Base-by-base conservation (phyloP, 179 eudicot genomes). In the Patellifolia procumbens region DNA sequence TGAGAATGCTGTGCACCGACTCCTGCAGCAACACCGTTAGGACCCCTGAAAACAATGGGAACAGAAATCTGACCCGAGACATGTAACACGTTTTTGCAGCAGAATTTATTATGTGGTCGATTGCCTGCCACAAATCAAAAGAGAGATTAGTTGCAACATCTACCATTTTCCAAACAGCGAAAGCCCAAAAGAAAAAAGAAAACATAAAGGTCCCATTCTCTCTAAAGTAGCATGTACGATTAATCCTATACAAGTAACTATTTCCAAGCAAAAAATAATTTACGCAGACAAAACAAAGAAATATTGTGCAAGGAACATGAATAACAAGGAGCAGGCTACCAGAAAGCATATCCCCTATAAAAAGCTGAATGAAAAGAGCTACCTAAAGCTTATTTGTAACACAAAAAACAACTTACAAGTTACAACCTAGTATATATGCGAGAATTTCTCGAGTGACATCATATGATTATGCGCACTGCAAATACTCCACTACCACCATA, bases 1-100 rank as follows among this genome's bases (percentile, higher is more conserved):
- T 94, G 97, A 61, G 98, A 94, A 83, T 94, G 97, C 72, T 94
- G 97, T 53, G 98, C 97, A 74, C 97, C 97, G 84, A 94, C 98
- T 72, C 98, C 98, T 74, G 97, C 94, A 63, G 97, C 98, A 78
- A 96, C 93, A 78, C 98, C 97, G 87, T 94, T 94, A 62, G 97
- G 98, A 29, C 96, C 98, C 85, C 98, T 85, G 49, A 94, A 92
- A 72, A 91, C 98, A 77, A 94, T 90, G 51, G 98, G 93, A 29
- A 90, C 97, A 56, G 82, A 37, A 34, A 94, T 82, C 77, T 87
- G 88, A 53, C 97, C 95, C 68, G 97, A 79, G 98, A 94, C 98
- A 94, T 92, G 84, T 92, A 94, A 82, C 88, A 86, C 73, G 97
- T 83, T 77, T 94, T 94, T 56, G 97, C 98, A 76, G 97, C 93